Conservation (phyloP, 2,329 filamentous ascomycete genomes). For the Fusarium keratoplasticum region DNA sequence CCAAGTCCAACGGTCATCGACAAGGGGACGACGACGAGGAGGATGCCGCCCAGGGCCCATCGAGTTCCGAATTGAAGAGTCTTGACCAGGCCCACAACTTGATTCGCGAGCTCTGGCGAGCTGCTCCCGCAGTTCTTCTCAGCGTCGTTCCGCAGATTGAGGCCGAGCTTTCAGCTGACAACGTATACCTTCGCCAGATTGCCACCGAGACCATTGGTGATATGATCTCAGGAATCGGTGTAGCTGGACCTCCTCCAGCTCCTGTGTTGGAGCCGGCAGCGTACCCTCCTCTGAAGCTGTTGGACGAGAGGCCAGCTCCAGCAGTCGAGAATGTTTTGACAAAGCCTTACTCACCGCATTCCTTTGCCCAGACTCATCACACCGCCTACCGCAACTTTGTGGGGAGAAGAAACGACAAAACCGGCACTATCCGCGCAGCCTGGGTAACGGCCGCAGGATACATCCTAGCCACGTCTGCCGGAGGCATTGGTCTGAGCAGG, state of each 20-base stretch:
- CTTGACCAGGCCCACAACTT: conserved; percentile 89
- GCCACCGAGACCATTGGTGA: conserved; percentile 96
- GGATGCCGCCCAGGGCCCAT: conserved; percentile 69
- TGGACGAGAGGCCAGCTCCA: conserved; percentile 62
- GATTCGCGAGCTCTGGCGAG: conserved; percentile 92
- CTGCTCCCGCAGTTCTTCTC: conserved; percentile 86
- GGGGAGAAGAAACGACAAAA: conserved; percentile 87
- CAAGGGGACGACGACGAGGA: conserved; percentile 75
- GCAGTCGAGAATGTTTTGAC: conserved; percentile 74
- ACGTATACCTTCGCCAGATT: conserved; percentile 84
- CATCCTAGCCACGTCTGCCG: conserved; percentile 91
- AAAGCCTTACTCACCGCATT: conserved; percentile 86
- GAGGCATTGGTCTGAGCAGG: conserved; percentile 86
- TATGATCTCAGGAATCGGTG: conserved; percentile 92
- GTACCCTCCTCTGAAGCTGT: conserved; percentile 81
- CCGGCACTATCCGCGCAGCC: conserved; percentile 80
- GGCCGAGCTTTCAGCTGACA: conserved; percentile 90
- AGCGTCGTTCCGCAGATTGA: conserved; percentile 96
- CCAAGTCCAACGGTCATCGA: conserved; percentile 67
- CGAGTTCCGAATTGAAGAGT: conserved; percentile 87
- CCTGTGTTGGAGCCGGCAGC: conserved; percentile 81
- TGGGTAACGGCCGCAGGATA: conserved; percentile 89
- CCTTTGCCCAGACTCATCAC: conserved; percentile 86
- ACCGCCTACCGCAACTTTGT: conserved; percentile 86
- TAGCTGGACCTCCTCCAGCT: conserved; percentile 83